These are phyloP conservation scores for Boletus pseudo-olivaceus DNA, from an alignment of 768 basidiomycete genomes.

Conservation along the genomic window DNA sequence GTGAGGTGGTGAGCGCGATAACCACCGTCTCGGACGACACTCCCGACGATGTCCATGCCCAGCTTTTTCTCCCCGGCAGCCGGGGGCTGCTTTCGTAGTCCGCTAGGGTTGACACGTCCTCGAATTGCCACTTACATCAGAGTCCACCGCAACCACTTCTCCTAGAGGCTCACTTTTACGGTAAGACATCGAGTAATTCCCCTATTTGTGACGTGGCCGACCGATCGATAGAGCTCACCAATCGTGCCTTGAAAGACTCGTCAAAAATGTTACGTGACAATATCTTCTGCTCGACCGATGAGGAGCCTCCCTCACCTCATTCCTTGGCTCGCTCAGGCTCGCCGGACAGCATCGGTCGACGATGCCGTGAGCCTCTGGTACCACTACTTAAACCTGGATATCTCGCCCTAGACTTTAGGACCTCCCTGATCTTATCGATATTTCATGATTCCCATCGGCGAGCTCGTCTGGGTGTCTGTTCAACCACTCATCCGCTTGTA, in stretches of 20 bases:
- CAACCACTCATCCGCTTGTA: constrained; percentile 60
- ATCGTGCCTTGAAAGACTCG: background rate
- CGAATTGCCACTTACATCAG: background rate
- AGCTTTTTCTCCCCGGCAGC: background rate
- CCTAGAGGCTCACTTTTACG: too few species aligned
- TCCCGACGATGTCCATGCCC: background rate
- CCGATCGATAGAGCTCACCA: background rate
- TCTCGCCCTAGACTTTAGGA: background rate
- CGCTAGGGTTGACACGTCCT: background rate
- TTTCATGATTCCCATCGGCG: constrained; percentile 35
- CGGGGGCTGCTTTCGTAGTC: background rate
- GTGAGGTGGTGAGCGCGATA: too few species aligned
- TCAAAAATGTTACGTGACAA: too few species aligned
- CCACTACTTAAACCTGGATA: constrained; percentile 7
- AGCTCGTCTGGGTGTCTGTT: constrained; percentile 60
- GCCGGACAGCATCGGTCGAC: background rate
- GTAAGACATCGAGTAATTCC: too few species aligned
- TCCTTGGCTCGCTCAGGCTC: too few species aligned
- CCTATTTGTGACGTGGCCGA: too few species aligned
- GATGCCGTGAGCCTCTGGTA: background rate
- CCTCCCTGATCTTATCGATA: background rate
- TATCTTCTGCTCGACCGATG: too few species aligned
- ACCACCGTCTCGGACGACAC: too few species aligned
- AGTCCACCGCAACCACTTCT: background rate
- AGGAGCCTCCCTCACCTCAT: too few species aligned